Evolutionary conservation across 2,329 filamentous ascomycete species (phyloP).

Genomic region (Blumeria graminis): DNA sequence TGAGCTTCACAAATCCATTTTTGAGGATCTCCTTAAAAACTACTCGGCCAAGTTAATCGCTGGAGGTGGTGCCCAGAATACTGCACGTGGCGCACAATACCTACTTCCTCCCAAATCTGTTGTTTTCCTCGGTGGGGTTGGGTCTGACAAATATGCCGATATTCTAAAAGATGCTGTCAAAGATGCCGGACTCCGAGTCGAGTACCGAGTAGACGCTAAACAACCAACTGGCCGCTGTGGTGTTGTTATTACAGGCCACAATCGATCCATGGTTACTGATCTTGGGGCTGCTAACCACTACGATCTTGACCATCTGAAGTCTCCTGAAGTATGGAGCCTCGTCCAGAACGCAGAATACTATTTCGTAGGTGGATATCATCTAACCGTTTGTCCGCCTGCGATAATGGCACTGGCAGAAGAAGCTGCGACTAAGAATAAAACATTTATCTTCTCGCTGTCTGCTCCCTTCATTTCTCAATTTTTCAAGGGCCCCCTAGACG

Average conservation of each 20-base stretch:
- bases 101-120: conserved; percentile 74
- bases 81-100: conserved; percentile 88
- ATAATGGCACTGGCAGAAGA: conserved; percentile 79
- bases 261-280: conserved; percentile 86
- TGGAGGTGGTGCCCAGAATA: conserved; percentile 93
- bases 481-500: conserved; percentile 90
- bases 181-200: conserved; percentile 70
- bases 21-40: conserved; percentile 83
- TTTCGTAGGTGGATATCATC: conserved; percentile 91
- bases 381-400: conserved; percentile 84
- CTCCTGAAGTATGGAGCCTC: conserved; percentile 72
- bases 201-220: conserved; percentile 77
- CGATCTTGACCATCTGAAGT: conserved; percentile 79
- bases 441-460: conserved; percentile 73
- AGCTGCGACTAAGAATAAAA: conserved; percentile 73
- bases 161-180: conserved; percentile 69
- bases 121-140: conserved; percentile 81
- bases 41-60: conserved; percentile 85
- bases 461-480: conserved; percentile 92
- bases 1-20: conserved; percentile 68
- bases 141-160: conserved; percentile 85
- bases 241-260: conserved; percentile 88
- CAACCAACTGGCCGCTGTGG: conserved; percentile 80
- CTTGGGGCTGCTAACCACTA: conserved; percentile 94
- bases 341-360: conserved; percentile 72